Conservation (phyloP, 2,329 filamentous ascomycete species). For the Cladosporium sp. region DNA sequence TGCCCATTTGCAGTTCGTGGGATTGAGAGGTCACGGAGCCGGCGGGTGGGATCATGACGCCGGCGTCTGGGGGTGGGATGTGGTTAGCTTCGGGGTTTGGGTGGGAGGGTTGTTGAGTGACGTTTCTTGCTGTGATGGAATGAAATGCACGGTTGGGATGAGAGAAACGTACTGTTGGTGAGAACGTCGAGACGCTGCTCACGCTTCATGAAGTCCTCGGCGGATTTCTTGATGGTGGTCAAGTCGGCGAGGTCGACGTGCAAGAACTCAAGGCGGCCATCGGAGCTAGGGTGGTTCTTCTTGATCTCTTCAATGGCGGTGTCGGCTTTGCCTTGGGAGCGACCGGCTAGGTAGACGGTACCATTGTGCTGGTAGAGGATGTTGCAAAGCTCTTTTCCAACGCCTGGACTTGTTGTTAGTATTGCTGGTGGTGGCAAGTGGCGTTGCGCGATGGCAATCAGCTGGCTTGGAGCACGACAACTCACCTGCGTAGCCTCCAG, state of each 20-base stretch:
- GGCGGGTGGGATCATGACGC: conserved; percentile 31
- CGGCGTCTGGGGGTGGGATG: conserved; percentile 16
- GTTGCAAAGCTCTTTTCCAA: conserved; percentile 50
- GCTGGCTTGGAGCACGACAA: too few relatives aligned
- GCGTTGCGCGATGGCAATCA: not conserved
- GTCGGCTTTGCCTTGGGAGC: conserved; percentile 43
- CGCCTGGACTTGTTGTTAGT: conserved; percentile 16
- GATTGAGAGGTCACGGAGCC: conserved; percentile 31
- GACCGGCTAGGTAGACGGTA: conserved; percentile 54
- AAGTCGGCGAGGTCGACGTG: conserved; percentile 42
- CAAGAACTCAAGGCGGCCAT: conserved; percentile 42
- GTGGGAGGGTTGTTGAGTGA: not conserved
- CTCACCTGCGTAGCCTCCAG: conserved; percentile 41
- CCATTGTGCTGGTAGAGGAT: conserved; percentile 53
- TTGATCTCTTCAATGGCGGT: conserved; percentile 45
- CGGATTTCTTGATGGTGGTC: conserved; percentile 31
- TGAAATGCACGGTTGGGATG: too few relatives aligned
- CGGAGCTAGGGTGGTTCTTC: conserved; percentile 32
- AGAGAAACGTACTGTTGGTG: conserved; percentile 36
- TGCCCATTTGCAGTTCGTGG: conserved; percentile 33
- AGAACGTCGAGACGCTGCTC: conserved; percentile 39
- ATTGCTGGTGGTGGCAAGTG: not conserved
- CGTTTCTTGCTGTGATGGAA: too few relatives aligned
- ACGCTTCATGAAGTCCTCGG: conserved; percentile 30
- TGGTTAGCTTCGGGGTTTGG: not conserved